phyloP scores from a whole-genome alignment of 2,329 filamentous ascomycete genomes.

The Pyricularia sp. region DNA sequence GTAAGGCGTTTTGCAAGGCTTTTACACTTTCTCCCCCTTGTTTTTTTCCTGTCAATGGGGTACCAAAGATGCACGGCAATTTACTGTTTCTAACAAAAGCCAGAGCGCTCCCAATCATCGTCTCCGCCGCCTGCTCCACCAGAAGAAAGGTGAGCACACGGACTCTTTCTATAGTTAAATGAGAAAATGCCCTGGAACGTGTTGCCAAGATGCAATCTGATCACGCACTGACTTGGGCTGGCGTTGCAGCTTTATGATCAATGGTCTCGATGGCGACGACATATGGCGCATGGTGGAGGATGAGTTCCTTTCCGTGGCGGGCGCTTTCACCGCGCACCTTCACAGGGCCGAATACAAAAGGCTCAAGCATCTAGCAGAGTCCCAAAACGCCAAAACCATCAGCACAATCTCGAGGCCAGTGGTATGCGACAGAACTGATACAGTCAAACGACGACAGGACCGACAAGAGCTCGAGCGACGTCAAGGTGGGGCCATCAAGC shows the following conservation, averaged over 20 bases:
- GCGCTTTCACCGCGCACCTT: constrained; percentile 59
- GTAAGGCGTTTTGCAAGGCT: not conserved
- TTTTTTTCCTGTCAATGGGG: not conserved
- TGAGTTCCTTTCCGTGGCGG: constrained; percentile 56
- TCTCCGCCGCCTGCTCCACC: constrained; percentile 18
- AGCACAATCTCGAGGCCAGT: constrained; percentile 38
- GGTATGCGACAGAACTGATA: constrained; percentile 24
- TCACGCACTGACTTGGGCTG: not conserved
- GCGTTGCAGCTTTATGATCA: constrained; percentile 43
- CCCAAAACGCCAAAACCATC: constrained; percentile 40
- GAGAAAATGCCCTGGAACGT: not conserved
- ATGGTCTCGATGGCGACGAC: constrained; percentile 55
- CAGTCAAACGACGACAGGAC: constrained; percentile 21
- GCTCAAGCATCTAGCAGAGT: constrained; percentile 43
- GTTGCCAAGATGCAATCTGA: not conserved
- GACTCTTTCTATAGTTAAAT: not conserved
- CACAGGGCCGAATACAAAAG: constrained; percentile 66
- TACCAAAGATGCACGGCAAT: not conserved
- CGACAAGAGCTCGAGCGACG: constrained; percentile 20
- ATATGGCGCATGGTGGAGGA: constrained; percentile 75
- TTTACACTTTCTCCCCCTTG: not conserved
- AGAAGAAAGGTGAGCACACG: constrained; percentile 13
- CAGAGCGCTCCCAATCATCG: constrained; percentile 16
- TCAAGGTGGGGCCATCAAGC: constrained; percentile 19
- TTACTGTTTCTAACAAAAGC: not conserved